A percentile compares a stretch with the other conserved stretches of the same genome.
Conservation (phyloP, 352 stramenopile genomes). For the Phytophthora chlamydospora region DNA sequence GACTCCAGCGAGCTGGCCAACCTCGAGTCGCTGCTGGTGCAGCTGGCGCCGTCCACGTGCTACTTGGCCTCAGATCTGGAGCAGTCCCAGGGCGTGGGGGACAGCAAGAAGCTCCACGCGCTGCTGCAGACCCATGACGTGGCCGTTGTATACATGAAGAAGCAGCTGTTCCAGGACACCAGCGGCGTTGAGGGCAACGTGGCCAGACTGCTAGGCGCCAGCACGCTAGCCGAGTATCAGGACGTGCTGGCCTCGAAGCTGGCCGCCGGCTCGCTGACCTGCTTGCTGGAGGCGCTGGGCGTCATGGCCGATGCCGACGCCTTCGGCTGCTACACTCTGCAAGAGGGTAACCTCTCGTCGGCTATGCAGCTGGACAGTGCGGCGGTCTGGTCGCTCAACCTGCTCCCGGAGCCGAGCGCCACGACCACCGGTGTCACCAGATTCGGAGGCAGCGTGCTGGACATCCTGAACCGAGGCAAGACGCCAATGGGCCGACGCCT, state of each 20-base stretch:
- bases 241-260: constrained; percentile 72
- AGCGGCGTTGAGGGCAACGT: constrained; percentile 69
- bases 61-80: constrained; percentile 66
- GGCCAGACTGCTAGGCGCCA: constrained; percentile 56
- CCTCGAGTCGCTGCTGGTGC: constrained; percentile 85
- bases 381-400: constrained; percentile 92
- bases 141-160: constrained; percentile 67
- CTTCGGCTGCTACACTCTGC: constrained; percentile 80
- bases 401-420: constrained; percentile 83
- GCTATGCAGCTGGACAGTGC: constrained; percentile 94
- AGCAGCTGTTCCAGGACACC: constrained; percentile 64
- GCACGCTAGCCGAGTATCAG: constrained; percentile 67
- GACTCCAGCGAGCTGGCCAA: constrained; percentile 87
- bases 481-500: constrained; percentile 93
- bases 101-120: constrained; percentile 85
- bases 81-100: constrained; percentile 61
- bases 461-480: constrained; percentile 95
- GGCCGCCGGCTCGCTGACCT: constrained; percentile 68
- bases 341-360: constrained; percentile 73
- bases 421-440: constrained; percentile 43
- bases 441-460: constrained; percentile 88
- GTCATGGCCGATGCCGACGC: constrained; percentile 70
- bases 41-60: constrained; percentile 78
- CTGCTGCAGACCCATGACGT: constrained; percentile 75
- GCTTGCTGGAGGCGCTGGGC: constrained; percentile 70